Conservation (phyloP, 345 rosid genomes). For the Euclidium syriacum region DNA sequence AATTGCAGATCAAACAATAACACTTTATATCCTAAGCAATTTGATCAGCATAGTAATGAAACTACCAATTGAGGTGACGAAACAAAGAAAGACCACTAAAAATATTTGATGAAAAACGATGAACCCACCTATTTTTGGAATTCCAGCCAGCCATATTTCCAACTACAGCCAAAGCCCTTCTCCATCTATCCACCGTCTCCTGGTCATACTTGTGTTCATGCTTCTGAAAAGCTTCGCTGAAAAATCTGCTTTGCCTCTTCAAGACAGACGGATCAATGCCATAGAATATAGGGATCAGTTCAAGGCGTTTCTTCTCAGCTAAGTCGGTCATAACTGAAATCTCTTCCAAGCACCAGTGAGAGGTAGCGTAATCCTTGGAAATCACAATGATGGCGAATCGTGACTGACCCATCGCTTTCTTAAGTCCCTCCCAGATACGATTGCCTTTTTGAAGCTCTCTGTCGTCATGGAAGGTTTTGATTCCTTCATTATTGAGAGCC, state of each 20-base stretch:
- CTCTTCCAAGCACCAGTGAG: conserved; percentile 25
- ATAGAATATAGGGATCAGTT: conserved; percentile 12
- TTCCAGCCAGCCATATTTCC: conserved; percentile 19
- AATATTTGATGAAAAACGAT: not conserved
- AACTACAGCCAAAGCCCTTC: conserved; percentile 1
- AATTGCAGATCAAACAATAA: not conserved
- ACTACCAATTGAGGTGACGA: not conserved
- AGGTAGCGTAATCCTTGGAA: conserved; percentile 1
- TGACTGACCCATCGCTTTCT: conserved; percentile 4
- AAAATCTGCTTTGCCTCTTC: conserved; percentile 2
- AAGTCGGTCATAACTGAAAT: not conserved
- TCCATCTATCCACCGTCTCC: conserved; percentile 1
- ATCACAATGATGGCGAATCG: conserved; percentile 7
- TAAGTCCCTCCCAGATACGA: not conserved
- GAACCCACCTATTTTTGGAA: conserved; percentile 18
- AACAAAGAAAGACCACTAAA: not conserved
- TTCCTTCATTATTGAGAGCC: conserved; percentile 2
- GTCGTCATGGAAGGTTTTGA: conserved; percentile 8
- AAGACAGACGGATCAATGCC: conserved; percentile 7
- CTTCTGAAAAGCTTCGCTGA: not conserved
- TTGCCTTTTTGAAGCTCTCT: not conserved
- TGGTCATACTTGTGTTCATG: not conserved
- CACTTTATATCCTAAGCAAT: not conserved
- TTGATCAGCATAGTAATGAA: not conserved
- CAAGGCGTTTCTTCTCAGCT: not conserved